Conservation (phyloP, 768 basidiomycete genomes). For the Boletus patriciae region DNA sequence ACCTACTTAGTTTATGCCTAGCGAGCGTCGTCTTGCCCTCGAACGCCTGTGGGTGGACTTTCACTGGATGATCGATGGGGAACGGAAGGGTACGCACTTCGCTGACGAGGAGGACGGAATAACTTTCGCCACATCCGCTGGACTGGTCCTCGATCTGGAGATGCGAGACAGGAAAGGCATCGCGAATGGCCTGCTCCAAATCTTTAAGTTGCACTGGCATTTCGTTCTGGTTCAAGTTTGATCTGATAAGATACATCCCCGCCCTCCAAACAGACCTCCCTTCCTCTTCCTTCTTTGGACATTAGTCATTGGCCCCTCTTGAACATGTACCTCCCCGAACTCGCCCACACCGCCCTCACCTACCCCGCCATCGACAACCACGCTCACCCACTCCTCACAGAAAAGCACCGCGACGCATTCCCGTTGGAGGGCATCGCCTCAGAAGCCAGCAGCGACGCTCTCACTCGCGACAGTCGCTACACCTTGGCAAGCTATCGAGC, state of each 20-base stretch:
- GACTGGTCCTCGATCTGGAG: constrained; percentile 77
- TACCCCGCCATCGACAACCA: constrained; percentile 77
- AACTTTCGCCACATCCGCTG: constrained; percentile 79
- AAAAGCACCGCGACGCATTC: constrained; percentile 42
- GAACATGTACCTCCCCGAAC: constrained; percentile 13
- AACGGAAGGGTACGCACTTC: constrained; percentile 44
- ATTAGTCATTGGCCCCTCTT: constrained; percentile 8
- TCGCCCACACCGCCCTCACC: constrained; percentile 18
- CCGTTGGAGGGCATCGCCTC: constrained; percentile 66
- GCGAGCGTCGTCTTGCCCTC: constrained; percentile 80
- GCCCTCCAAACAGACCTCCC: too few species aligned
- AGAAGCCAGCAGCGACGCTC: constrained; percentile 57
- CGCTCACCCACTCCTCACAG: constrained; percentile 66
- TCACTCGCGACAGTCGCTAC: constrained; percentile 49
- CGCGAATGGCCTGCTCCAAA: constrained; percentile 63
- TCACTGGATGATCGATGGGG: constrained; percentile 1
- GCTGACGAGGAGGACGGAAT: constrained; percentile 73
- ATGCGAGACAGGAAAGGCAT: constrained; percentile 61
- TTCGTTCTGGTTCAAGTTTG: not conserved
- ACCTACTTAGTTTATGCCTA: constrained; percentile 67
- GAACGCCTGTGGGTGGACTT: constrained; percentile 50
- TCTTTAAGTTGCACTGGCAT: constrained; percentile 63
- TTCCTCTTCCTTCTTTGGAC: not conserved
- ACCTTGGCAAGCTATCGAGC: constrained; percentile 65
- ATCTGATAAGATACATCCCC: constrained; percentile 21